Evolutionary conservation across 768 basidiomycete genomes (phyloP).

Genomic region (Mycena filopes): DNA sequence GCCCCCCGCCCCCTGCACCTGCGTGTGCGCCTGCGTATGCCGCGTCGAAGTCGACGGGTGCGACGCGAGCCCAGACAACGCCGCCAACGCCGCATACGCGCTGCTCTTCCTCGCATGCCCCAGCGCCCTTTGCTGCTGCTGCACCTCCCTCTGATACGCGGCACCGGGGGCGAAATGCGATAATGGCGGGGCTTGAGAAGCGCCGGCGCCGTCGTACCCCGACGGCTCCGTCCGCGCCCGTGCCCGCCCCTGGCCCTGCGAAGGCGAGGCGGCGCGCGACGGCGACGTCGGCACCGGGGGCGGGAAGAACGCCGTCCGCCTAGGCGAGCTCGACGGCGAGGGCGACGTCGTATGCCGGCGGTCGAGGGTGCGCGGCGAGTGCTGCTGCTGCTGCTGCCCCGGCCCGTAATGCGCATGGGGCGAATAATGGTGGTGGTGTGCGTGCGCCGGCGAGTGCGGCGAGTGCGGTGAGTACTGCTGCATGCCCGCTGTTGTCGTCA

Average conservation of each 20-base stretch:
- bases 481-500: too few relatives aligned
- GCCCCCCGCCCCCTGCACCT: neutral
- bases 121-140: neutral
- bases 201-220: neutral
- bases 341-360: too few relatives aligned
- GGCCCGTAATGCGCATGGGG: neutral
- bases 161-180: too few relatives aligned
- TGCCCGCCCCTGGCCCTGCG: constrained; percentile 1
- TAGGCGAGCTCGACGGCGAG: too few relatives aligned
- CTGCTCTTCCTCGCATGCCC: constrained; percentile 34
- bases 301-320: too few relatives aligned
- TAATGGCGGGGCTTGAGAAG: too few relatives aligned
- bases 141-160: neutral
- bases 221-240: constrained; percentile 22
- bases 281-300: neutral
- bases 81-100: constrained; percentile 33
- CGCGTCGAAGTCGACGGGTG: neutral
- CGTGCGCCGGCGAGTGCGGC: too few relatives aligned
- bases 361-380: too few relatives aligned
- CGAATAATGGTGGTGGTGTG: neutral
- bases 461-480: too few relatives aligned
- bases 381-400: too few relatives aligned
- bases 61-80: constrained; percentile 6
- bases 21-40: neutral
- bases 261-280: neutral